A percentile compares a stretch with the other conserved stretches of the same genome.
phyloP scores from a whole-genome alignment of 2,329 filamentous ascomycete genomes.

The Helotiales sp. region DNA sequence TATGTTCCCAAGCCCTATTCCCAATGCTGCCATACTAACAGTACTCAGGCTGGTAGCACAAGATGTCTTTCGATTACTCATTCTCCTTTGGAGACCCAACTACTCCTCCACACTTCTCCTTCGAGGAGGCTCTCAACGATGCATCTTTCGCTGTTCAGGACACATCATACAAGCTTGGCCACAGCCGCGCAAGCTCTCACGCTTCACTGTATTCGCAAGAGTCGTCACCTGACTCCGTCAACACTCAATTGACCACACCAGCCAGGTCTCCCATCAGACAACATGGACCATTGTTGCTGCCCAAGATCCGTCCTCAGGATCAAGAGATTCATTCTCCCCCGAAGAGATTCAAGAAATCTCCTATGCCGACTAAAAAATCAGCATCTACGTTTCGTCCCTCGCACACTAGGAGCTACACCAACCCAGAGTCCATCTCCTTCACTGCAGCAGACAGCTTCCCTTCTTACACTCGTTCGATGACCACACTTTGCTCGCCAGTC shows the following conservation, averaged over 20 bases:
- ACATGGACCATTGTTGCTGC: conserved; percentile 77
- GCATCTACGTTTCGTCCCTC: conserved; percentile 42
- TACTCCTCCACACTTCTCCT: conserved; percentile 53
- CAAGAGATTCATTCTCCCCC: conserved; percentile 67
- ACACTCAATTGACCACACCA: conserved; percentile 69
- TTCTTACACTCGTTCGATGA: conserved; percentile 31
- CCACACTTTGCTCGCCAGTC: conserved; percentile 35
- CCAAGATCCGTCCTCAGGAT: conserved; percentile 85
- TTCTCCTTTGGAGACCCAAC: conserved; percentile 51
- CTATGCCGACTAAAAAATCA: conserved; percentile 26
- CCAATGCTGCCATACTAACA: conserved; percentile 11
- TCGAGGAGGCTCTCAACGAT: conserved; percentile 57
- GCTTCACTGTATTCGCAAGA: conserved; percentile 63
- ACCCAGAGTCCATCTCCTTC: conserved; percentile 54
- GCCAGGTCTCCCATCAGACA: conserved; percentile 71
- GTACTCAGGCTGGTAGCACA: conserved; percentile 55
- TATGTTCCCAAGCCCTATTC: conserved; percentile 17
- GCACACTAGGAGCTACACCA: conserved; percentile 61
- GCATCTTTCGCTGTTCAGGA: too few relatives aligned
- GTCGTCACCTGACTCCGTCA: conserved; percentile 68
- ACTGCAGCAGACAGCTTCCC: conserved; percentile 28
- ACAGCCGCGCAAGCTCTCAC: conserved; percentile 39
- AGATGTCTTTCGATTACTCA: conserved; percentile 62
- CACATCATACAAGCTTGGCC: conserved; percentile 44
- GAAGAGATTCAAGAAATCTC: conserved; percentile 56